Base-by-base conservation (phyloP, 1,139 yeast genomes). In the Taphrina wiesneri region DNA sequence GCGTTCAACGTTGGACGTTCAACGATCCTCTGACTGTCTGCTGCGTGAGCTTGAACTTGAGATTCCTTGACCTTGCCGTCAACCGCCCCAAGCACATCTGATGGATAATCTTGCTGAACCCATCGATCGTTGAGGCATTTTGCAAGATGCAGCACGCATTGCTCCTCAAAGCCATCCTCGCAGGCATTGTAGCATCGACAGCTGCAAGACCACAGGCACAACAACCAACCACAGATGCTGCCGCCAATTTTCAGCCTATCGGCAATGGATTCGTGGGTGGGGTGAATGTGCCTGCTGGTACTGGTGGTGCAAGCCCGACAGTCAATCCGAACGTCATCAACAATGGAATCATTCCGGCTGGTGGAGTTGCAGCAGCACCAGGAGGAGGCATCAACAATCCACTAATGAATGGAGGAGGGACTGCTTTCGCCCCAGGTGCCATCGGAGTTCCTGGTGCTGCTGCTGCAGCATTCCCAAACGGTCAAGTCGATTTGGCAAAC, bases 251-350 rank as follows among this genome's bases (percentile, higher is more conserved):
- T 17, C 54, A 49, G 36, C 54, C 54, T 36, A 49, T 49, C 11
- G 54, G 54, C 36, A 30, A 49, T 49, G 54, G 54, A 1, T 49
- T 49, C 26, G 54, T 49, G 2, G 54, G 54, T 2, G 54, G 54
- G 28, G 54, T 49, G 21, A 49, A 28, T 28, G 39, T 49, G 6
- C 54, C 54, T n/a, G 39, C 36, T 9, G 25, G 26, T 15, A 19
- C 49, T 11, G 6, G 23, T 21, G 52, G 4, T 11, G 36, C 36
- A 17, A 26, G 17, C 53, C 23, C 32, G 11, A 11, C 54, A 2
- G 39, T n/a, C 6, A 21, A 2, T 45, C 1, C 49, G 15, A 21
- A 21, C 3, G n/a, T 9, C n/a, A 9, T 23, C 49, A 45, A 45
- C 49, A 21, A 3, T 19, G 43, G 43, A 15, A 28, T 28, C 25